Conservation (phyloP, 768 basidiomycete species). For the Tephrocybe sp. region DNA sequence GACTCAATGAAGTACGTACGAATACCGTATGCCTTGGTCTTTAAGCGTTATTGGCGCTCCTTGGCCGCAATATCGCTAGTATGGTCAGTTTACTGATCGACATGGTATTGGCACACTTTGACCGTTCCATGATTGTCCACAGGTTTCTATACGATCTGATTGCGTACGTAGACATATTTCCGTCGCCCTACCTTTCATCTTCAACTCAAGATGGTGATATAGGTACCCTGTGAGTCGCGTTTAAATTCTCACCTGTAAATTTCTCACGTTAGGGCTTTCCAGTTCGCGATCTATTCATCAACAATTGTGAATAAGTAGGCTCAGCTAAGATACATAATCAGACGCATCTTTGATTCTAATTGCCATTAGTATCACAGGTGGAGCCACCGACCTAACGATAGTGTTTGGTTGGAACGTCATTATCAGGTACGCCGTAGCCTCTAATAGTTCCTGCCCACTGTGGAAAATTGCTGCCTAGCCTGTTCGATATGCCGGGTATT, state of each 20-base stretch:
- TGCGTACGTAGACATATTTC: slow-evolving; percentile 37
- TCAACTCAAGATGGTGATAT: not conserved
- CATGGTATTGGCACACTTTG: not conserved
- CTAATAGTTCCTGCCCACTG: not conserved
- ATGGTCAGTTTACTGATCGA: slow-evolving; percentile 45
- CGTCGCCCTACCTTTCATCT: not conserved
- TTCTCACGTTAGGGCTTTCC: not conserved
- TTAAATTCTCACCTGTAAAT: not conserved
- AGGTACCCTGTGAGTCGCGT: slow-evolving; percentile 58
- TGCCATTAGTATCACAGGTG: slow-evolving; percentile 52
- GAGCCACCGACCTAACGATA: slow-evolving; percentile 45
- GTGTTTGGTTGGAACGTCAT: slow-evolving; percentile 84
- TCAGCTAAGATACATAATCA: not conserved
- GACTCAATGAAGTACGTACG: slow-evolving; percentile 73
- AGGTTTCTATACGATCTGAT: slow-evolving; percentile 83
- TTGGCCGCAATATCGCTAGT: slow-evolving; percentile 69
- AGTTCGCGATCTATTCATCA: slow-evolving; percentile 82
- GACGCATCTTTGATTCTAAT: not conserved
- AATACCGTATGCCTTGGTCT: slow-evolving; percentile 73
- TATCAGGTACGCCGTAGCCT: slow-evolving; percentile 56
- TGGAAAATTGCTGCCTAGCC: slow-evolving; percentile 16
- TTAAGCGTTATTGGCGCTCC: slow-evolving; percentile 75
- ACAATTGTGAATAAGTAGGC: slow-evolving; percentile 63
- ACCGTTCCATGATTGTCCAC: not conserved
- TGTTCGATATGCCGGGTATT: slow-evolving; percentile 38